These are phyloP conservation scores for Staphylotrichum tortipilum DNA, from an alignment of 495 filamentous ascomycete genomes.

Conservation along the genomic window DNA sequence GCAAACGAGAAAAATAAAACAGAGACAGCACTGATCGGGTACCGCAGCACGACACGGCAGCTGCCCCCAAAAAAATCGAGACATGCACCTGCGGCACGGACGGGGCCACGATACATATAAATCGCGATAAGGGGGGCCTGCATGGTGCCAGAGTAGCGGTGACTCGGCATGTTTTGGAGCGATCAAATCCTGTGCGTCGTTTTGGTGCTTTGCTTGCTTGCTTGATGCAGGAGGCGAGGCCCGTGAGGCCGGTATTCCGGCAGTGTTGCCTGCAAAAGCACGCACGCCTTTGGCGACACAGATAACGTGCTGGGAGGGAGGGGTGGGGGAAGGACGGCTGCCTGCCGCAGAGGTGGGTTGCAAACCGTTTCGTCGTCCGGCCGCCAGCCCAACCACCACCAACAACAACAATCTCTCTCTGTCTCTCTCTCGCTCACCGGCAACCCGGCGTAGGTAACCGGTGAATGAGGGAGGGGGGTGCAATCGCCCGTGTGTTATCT, in stretches of 20 bases:
- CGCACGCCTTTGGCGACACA: constrained; percentile 2
- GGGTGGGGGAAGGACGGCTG: no score
- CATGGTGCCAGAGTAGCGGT: constrained; percentile 19
- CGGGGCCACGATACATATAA: no score
- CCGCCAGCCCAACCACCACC: neutral
- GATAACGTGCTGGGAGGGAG: constrained; percentile 1
- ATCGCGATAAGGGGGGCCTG: constrained; percentile 16
- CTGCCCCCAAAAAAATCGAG: no score
- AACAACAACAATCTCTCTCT: no score
- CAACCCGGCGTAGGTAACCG: no score
- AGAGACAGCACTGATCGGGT: neutral
- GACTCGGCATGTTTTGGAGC: constrained; percentile 3
- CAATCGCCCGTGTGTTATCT: neutral
- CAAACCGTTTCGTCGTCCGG: constrained; percentile 5
- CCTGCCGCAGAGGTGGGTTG: no score
- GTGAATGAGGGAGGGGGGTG: no score
- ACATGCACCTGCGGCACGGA: no score
- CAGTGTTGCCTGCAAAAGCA: neutral
- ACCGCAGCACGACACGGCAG: constrained; percentile 4
- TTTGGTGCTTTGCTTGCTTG: neutral
- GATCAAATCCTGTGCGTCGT: no score
- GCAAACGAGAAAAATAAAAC: no score
- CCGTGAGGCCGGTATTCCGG: constrained; percentile 2
- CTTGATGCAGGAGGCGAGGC: neutral
- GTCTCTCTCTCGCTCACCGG: no score